A percentile compares a stretch with the other conserved stretches of the same genome.
Conservation (phyloP, 768 basidiomycete species). For the Mycena kentingensis region DNA sequence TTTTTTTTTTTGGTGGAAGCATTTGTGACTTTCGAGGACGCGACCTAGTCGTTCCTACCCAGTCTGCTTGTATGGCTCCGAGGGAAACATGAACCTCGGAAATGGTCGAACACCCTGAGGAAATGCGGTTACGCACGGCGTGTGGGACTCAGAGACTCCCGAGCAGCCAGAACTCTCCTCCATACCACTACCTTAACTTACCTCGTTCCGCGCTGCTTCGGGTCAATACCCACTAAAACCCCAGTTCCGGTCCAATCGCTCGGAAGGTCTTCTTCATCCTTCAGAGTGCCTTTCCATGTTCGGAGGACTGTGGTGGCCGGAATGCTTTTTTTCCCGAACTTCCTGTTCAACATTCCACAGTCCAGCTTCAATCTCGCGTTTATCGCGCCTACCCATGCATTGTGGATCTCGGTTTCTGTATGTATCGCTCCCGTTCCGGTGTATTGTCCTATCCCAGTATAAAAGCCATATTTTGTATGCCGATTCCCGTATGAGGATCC, state of each 20-base stretch:
- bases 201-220: slow-evolving; percentile 1
- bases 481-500: slow-evolving; percentile 14
- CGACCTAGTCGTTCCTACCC: neutral
- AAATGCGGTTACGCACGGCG: slow-evolving; percentile 16
- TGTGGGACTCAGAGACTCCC: slow-evolving; percentile 19
- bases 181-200: neutral
- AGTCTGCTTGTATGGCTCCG: neutral
- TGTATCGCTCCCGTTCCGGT: slow-evolving; percentile 4
- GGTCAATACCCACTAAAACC: slow-evolving; percentile 27
- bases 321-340: too few species aligned
- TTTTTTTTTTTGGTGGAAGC: neutral
- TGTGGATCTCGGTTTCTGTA: slow-evolving; percentile 1
- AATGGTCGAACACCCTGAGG: slow-evolving; percentile 10
- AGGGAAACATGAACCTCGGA: neutral
- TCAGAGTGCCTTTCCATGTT: too few species aligned
- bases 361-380: slow-evolving; percentile 8
- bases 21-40: neutral
- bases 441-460: slow-evolving; percentile 17
- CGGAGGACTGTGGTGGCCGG: too few species aligned
- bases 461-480: slow-evolving; percentile 23
- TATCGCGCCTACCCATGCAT: slow-evolving; percentile 7
- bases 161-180: neutral
- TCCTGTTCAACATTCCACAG: slow-evolving; percentile 1
- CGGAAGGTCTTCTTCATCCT: slow-evolving; percentile 8
- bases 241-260: slow-evolving; percentile 15